Percentiles rank a stretch among this genome's conserved stretches.
phyloP scores from a whole-genome alignment of 2,329 filamentous ascomycete species.

The Aspergillus thermomutatus region DNA sequence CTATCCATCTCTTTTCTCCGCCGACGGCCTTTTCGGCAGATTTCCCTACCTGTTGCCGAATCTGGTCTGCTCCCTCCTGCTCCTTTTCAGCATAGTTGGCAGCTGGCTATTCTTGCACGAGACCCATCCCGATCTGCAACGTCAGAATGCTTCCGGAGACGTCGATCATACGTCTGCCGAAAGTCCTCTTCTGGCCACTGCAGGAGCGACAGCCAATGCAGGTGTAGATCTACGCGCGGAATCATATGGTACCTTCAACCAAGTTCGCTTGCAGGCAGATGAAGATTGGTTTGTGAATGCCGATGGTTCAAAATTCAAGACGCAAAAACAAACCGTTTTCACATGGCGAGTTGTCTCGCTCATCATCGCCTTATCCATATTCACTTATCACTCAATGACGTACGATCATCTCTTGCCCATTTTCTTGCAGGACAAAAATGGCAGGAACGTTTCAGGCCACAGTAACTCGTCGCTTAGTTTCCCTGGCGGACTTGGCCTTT shows the following conservation, averaged over 20 bases:
- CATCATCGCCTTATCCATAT: constrained; percentile 78
- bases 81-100: constrained; percentile 73
- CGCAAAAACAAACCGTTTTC: constrained; percentile 49
- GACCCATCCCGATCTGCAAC: constrained; percentile 80
- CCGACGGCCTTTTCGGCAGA: constrained; percentile 65
- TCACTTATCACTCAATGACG: constrained; percentile 93
- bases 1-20: constrained; percentile 69
- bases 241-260: constrained; percentile 71
- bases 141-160: constrained; percentile 41
- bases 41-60: constrained; percentile 91
- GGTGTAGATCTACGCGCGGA: constrained; percentile 72
- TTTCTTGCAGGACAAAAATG: constrained; percentile 73
- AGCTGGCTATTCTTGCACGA: constrained; percentile 82
- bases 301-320: constrained; percentile 42
- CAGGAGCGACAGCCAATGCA: constrained; percentile 69
- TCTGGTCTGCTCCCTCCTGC: constrained; percentile 72
- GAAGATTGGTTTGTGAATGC: constrained; percentile 51
- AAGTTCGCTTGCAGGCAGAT: constrained; percentile 53
- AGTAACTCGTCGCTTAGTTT: constrained; percentile 51
- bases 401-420: constrained; percentile 91
- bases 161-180: constrained; percentile 51
- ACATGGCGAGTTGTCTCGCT: constrained; percentile 68
- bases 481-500: constrained; percentile 63
- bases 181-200: constrained; percentile 72
- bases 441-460: constrained; percentile 28